phyloP scores from a whole-genome alignment of 495 filamentous ascomycete genomes.

The Clohesyomyces aquaticus region DNA sequence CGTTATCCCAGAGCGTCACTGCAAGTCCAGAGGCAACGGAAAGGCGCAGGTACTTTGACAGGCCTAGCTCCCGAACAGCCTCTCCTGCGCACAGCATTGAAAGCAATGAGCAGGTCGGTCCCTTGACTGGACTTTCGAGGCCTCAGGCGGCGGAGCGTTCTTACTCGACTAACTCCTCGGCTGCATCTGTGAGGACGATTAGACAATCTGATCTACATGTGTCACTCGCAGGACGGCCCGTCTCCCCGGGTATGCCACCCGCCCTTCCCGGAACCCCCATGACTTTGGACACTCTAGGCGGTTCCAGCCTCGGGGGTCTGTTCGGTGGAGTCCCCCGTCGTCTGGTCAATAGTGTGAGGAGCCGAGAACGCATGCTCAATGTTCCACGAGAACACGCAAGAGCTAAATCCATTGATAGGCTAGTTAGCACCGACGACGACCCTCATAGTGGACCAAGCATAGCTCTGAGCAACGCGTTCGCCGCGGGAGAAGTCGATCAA shows the following conservation, averaged over 20 bases:
- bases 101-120: slow-evolving; percentile 23
- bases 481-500: slow-evolving; percentile 46
- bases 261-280: slow-evolving; percentile 53
- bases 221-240: slow-evolving; percentile 31
- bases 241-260: slow-evolving; percentile 44
- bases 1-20: slow-evolving; percentile 78
- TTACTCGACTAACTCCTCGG: slow-evolving; percentile 63
- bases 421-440: slow-evolving; percentile 50
- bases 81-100: slow-evolving; percentile 40
- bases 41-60: slow-evolving; percentile 52
- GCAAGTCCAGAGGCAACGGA: slow-evolving; percentile 68
- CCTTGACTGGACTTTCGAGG: slow-evolving; percentile 49
- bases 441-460: slow-evolving; percentile 47
- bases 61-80: slow-evolving; percentile 41
- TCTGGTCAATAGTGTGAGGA: slow-evolving; percentile 52
- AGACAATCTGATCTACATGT: slow-evolving; percentile 44
- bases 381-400: slow-evolving; percentile 49
- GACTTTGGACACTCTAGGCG: slow-evolving; percentile 55
- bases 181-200: slow-evolving; percentile 63
- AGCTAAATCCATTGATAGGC: slow-evolving; percentile 54
- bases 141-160: slow-evolving; percentile 56
- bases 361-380: slow-evolving; percentile 50
- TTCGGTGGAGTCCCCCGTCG: slow-evolving; percentile 61
- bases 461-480: slow-evolving; percentile 46
- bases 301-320: slow-evolving; percentile 57